phyloP scores from a whole-genome alignment of 306 rosid species.

The Gynostemma pentaphyllum region DNA sequence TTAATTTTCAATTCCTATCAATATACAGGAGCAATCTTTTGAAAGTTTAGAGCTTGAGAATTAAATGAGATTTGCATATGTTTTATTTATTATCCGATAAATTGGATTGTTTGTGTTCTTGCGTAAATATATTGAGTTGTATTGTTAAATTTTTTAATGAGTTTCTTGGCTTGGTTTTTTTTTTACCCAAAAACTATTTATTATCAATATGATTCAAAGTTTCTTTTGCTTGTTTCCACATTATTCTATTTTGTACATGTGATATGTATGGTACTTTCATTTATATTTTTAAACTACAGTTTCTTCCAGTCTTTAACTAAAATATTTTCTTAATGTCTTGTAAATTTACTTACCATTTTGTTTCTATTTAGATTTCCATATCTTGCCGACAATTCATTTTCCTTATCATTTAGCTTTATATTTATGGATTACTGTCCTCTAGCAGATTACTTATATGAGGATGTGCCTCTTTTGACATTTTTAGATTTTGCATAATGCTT shows the following conservation, averaged over 20 bases:
- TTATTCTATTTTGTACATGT: neutral
- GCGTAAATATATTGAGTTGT: neutral
- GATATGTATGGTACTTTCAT: neutral
- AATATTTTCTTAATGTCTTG: neutral
- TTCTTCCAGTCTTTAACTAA: neutral
- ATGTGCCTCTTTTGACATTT: neutral
- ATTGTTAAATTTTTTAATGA: neutral
- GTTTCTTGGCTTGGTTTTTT: neutral
- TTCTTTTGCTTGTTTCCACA: no score
- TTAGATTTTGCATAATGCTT: neutral
- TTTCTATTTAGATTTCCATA: neutral
- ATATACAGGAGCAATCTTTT: neutral
- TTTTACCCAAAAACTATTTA: no score
- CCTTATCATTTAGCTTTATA: neutral
- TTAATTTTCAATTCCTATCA: no score
- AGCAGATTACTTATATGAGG: neutral
- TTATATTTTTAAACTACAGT: neutral
- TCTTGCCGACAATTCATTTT: neutral
- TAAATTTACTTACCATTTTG: neutral
- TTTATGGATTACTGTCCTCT: neutral
- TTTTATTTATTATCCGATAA: neutral
- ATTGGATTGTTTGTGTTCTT: neutral
- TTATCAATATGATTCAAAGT: no score
- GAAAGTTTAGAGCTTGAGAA: neutral
- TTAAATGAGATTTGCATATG: neutral